Percentiles rank a stretch among this genome's conserved stretches.
Conservation (phyloP, 164 flowering plant species). For the Brasenia schreberi region DNA sequence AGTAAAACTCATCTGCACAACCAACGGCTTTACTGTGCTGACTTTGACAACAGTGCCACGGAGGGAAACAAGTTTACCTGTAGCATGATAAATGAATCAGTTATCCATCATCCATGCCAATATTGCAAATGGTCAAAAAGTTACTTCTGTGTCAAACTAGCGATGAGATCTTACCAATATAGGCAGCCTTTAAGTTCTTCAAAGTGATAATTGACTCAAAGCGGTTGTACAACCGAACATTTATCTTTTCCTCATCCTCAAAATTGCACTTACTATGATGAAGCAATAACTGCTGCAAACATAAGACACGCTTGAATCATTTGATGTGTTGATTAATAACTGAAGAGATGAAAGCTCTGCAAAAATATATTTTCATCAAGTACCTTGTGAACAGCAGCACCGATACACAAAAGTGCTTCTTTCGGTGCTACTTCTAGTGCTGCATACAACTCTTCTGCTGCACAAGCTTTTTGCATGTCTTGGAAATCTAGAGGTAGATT, state of each 20-base stretch:
- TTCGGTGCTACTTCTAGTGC: conserved; percentile 46
- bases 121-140: too few species aligned
- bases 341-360: background rate
- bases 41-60: conserved; percentile 89
- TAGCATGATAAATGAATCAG: conserved; percentile 3
- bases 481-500: conserved; percentile 53
- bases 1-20: conserved; percentile 57
- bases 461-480: conserved; percentile 40
- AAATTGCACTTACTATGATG: conserved; percentile 14
- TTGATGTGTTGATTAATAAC: too few species aligned
- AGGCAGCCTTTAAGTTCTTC: conserved; percentile 88
- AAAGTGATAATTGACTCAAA: conserved; percentile 73
- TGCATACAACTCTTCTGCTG: conserved; percentile 31
- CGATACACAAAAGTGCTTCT: conserved; percentile 58
- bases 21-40: conserved; percentile 84
- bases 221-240: conserved; percentile 60
- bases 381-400: conserved; percentile 87
- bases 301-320: background rate
- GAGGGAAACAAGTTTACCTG: conserved; percentile 84
- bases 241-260: conserved; percentile 38
- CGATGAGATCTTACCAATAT: conserved; percentile 48
- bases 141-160: background rate
- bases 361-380: background rate
- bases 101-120: background rate
- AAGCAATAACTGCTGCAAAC: conserved; percentile 30